A percentile compares a stretch with the other conserved stretches of the same genome.
Conservation (phyloP, 495 filamentous ascomycete species). For the Chlorociboria aeruginascens region DNA sequence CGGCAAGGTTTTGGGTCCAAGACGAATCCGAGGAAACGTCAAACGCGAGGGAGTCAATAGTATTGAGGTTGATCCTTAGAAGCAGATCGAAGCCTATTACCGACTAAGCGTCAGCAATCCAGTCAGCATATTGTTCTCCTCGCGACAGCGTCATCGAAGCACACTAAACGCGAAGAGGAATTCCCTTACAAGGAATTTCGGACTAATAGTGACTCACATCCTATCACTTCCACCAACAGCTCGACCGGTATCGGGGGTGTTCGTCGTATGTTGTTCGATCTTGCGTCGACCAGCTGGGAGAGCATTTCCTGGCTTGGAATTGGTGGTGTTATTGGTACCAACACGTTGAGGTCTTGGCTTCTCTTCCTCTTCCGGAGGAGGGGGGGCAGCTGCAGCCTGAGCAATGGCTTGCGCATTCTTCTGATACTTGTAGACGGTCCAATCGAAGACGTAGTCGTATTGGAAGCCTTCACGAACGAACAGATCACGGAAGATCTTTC, state of each 20-base stretch:
- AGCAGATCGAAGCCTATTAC: slow-evolving; percentile 90
- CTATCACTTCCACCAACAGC: slow-evolving; percentile 86
- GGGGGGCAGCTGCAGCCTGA: slow-evolving; percentile 55
- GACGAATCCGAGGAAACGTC: slow-evolving; percentile 6
- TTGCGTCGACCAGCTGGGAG: slow-evolving; percentile 75
- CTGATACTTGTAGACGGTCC: slow-evolving; percentile 99
- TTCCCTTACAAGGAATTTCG: slow-evolving; percentile 86
- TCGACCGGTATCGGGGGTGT: slow-evolving; percentile 76
- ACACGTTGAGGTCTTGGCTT: slow-evolving; percentile 28
- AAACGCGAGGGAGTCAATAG: slow-evolving; percentile 38
- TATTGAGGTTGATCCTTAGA: slow-evolving; percentile 52
- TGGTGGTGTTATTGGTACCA: too few species aligned
- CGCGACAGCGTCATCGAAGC: slow-evolving; percentile 62
- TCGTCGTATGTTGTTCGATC: slow-evolving; percentile 26
- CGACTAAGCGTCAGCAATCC: slow-evolving; percentile 81
- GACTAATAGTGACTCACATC: slow-evolving; percentile 86
- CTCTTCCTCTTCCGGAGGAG: slow-evolving; percentile 62
- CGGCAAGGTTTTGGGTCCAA: not conserved
- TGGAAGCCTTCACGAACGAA: slow-evolving; percentile 98
- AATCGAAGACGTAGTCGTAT: slow-evolving; percentile 98
- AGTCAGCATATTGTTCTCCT: slow-evolving; percentile 58
- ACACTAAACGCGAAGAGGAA: slow-evolving; percentile 81
- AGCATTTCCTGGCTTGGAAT: slow-evolving; percentile 51
- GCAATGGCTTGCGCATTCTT: slow-evolving; percentile 93
- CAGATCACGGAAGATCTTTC: slow-evolving; percentile 98